These are phyloP conservation scores for Eucalyptus marginata DNA, from an alignment of 345 rosid species.

Conservation along the genomic window DNA sequence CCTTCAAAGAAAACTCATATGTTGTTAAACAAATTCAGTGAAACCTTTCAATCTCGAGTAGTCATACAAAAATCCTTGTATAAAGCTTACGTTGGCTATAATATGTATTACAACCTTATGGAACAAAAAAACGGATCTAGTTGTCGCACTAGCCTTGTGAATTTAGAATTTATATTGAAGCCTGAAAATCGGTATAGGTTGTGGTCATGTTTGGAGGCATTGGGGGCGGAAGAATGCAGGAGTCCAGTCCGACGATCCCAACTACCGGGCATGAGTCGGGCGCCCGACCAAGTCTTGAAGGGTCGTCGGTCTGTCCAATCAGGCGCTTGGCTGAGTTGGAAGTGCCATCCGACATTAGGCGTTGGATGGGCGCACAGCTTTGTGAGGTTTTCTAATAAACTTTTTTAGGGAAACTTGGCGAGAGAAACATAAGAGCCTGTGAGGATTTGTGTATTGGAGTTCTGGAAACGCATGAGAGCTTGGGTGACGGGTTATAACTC, in stretches of 20 bases:
- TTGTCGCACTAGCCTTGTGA: background rate
- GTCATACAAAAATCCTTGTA: background rate
- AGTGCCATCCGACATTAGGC: background rate
- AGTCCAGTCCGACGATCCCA: background rate
- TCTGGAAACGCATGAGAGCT: background rate
- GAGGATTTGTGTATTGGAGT: background rate
- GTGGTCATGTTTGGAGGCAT: background rate
- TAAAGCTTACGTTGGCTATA: background rate
- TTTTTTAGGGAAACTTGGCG: background rate
- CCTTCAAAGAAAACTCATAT: background rate
- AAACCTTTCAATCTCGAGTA: background rate
- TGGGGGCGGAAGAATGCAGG: background rate
- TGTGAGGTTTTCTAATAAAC: background rate
- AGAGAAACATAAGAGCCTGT: background rate
- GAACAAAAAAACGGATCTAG: rapidly evolving
- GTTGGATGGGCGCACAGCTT: background rate
- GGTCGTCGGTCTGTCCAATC: background rate
- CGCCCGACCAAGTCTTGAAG: background rate
- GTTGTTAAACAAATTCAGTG: background rate
- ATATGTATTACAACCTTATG: background rate
- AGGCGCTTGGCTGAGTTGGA: background rate
- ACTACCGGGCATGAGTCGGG: background rate
- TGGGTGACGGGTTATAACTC: background rate
- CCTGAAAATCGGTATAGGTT: background rate
- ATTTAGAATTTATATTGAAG: background rate